These are phyloP conservation scores for Fibroporia radiculosa DNA, from an alignment of 768 basidiomycete species.

Conservation along the genomic window DNA sequence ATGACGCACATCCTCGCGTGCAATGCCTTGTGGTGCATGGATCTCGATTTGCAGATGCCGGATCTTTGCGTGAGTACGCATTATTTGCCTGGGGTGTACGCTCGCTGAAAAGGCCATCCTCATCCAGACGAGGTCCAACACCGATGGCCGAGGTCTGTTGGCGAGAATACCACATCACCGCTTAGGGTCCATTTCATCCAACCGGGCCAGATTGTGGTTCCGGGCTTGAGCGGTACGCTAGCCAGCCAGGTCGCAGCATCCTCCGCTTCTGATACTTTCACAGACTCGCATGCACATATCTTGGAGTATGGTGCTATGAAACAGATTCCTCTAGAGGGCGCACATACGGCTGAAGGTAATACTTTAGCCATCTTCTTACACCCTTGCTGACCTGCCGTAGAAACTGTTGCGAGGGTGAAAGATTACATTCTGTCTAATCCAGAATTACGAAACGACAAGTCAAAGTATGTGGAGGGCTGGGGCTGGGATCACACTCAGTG, in stretches of 20 bases:
- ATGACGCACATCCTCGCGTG: conserved; percentile 38
- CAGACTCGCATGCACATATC: conserved; percentile 76
- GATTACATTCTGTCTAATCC: conserved; percentile 52
- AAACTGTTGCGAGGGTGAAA: conserved; percentile 55
- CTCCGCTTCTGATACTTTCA: background rate
- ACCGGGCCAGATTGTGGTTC: conserved; percentile 55
- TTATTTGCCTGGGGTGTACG: background rate
- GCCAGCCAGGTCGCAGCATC: background rate
- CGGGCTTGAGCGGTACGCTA: conserved; percentile 60
- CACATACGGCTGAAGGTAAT: conserved; percentile 48
- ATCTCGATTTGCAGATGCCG: conserved; percentile 42
- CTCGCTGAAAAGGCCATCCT: conserved; percentile 1
- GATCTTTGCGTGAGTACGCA: conserved; percentile 46
- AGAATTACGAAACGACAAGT: conserved; percentile 47
- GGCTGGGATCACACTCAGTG: conserved; percentile 92
- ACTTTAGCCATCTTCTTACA: background rate
- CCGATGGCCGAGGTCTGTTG: conserved; percentile 25
- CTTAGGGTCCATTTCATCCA: conserved; percentile 36
- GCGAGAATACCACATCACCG: background rate
- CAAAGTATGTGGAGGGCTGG: conserved; percentile 65
- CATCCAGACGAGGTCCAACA: conserved; percentile 33
- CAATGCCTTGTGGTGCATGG: conserved; percentile 60
- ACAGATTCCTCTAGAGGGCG: conserved; percentile 57
- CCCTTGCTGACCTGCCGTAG: conserved; percentile 27
- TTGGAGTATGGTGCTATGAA: conserved; percentile 69